Percentiles rank a stretch among this genome's conserved stretches.
Conservation (phyloP, 169 alveolate species). For the Cyclospora cayetanensis region DNA sequence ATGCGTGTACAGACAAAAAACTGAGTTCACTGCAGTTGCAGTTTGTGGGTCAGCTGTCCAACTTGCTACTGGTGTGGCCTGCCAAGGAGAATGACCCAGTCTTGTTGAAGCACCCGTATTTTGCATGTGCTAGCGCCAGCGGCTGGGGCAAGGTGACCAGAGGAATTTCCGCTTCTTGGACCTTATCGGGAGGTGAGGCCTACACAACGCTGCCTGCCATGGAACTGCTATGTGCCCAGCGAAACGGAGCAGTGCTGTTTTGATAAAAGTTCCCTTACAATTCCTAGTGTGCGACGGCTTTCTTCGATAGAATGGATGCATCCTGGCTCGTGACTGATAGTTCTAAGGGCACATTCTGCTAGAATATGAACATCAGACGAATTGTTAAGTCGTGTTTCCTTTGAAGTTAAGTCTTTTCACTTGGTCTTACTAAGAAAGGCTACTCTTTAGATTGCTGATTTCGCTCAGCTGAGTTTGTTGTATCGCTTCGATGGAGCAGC, state of each 20-base stretch:
- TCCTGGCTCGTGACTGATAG: neutral
- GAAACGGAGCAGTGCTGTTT: neutral
- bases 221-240: neutral
- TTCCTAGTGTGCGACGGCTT: neutral
- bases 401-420: no score
- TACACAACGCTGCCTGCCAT: neutral
- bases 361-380: no score
- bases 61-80: slow-evolving; percentile 22
- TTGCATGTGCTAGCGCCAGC: slow-evolving; percentile 20
- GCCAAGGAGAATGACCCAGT: neutral
- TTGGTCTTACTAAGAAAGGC: no score
- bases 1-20: neutral
- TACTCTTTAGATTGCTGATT: no score
- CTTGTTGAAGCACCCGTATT: slow-evolving; percentile 5
- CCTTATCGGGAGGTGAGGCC: neutral
- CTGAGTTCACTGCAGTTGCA: slow-evolving; percentile 18
- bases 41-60: neutral
- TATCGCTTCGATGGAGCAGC: no score
- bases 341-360: neutral
- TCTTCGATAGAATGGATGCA: neutral
- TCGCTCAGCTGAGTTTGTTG: no score
- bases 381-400: no score
- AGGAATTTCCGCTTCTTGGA: neutral
- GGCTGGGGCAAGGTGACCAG: slow-evolving; percentile 22
- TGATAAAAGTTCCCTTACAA: neutral